Conservation (phyloP, 148 eudicot genomes). For the Chenopodium suecicum region DNA sequence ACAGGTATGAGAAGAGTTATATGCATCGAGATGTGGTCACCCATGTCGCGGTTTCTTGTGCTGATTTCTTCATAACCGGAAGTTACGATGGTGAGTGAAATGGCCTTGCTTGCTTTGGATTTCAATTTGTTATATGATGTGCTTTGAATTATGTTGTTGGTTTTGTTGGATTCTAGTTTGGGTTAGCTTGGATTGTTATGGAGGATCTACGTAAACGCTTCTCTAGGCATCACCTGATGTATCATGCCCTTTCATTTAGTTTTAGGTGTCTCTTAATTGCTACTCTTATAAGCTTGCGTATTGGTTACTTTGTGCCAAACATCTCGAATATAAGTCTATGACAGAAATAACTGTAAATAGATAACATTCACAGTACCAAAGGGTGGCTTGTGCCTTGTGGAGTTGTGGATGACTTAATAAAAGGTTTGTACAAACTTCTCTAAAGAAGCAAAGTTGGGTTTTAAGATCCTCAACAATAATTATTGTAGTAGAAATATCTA, state of each 20-base stretch:
- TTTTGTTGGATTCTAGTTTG: not conserved
- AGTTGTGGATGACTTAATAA: no score
- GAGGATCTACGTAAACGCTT: no score
- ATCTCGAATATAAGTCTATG: not conserved
- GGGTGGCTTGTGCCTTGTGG: not conserved
- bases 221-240: not conserved
- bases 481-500: no score
- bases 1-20: slow-evolving; percentile 97
- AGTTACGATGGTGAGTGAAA: slow-evolving; percentile 80
- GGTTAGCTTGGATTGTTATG: no score
- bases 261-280: no score
- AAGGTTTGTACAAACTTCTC: not conserved
- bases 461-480: not conserved
- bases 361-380: not conserved
- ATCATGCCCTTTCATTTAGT: not conserved
- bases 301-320: not conserved
- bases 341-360: not conserved
- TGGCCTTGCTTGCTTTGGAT: not conserved
- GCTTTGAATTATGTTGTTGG: not conserved
- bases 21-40: slow-evolving; percentile 99
- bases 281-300: not conserved
- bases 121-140: no score
- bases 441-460: not conserved
- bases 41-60: slow-evolving; percentile 86
- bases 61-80: slow-evolving; percentile 93